Base-by-base conservation (phyloP, 2,329 filamentous ascomycete genomes). In the Paracamarosporium sp. region DNA sequence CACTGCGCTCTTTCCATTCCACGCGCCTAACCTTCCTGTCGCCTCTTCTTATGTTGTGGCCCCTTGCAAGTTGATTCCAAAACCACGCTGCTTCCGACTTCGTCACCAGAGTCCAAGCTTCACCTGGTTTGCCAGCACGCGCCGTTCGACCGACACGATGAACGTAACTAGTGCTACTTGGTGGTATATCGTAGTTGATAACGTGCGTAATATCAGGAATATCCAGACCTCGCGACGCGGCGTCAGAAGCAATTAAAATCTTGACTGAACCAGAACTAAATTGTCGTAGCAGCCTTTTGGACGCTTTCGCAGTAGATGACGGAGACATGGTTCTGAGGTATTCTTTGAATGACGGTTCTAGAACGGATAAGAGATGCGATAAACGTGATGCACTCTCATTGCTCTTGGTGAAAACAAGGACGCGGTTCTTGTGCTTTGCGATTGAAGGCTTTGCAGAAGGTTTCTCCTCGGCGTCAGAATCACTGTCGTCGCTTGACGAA, bases 111-210 rank as follows among this genome's bases (percentile, higher is more conserved):
- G 93, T 97, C 91, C 93, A 97, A 0, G 94, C 92, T 46, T 87
- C 83, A 1, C 94, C 94, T 1, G 79, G 65, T 53, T 87, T 86
- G 1, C 90, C 92, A 0, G 92, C 95, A 73, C 93, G 85, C 0
- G 94, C 94, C 0, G 94, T 97, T 55, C 95, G 88, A 35, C 95
- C 94, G 1, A 97, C 92, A 38, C 95, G 89, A 75, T 98, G 95
- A 4, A 98, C 88, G 68, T 98, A 98, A 24, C 88, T 90, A 5
- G 90, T 90, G 31, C 93, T 81, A 69, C 89, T 93, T 4, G 87
- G 85, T 0, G 94, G 94, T 50, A 97, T 84, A 74, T 97, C 94
- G 80, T 98, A 98, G 79, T 97, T 97, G 77, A 98, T 82, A 45
- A 98, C 92, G 71, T 96, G 91, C 33, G 88, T 88, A 45, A 98